A percentile compares a stretch with the other conserved stretches of the same genome.
phyloP scores from a whole-genome alignment of 2,329 filamentous ascomycete species.

The Xylogone sp. region DNA sequence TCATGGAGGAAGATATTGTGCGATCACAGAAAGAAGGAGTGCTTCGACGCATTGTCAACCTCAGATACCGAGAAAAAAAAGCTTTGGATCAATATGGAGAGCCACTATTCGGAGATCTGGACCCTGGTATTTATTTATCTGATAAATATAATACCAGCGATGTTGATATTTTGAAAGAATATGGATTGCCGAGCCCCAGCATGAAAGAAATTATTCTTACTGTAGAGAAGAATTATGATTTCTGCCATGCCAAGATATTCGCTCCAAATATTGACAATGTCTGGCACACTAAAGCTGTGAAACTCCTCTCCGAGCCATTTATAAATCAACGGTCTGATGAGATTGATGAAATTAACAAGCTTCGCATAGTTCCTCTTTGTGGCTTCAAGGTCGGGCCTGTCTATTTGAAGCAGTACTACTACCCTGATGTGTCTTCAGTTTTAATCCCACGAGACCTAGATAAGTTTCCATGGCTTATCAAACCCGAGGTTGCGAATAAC shows the following conservation, averaged over 20 bases:
- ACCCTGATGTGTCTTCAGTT: no score
- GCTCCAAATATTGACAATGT: constrained; percentile 2
- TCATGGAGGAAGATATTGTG: no score
- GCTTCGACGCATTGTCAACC: neutral
- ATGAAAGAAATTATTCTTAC: neutral
- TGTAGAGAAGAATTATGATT: no score
- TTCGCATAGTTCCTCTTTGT: no score
- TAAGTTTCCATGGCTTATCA: constrained; percentile 5
- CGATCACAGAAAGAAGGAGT: no score
- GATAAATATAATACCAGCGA: neutral
- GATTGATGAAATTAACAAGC: no score
- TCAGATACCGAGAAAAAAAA: neutral
- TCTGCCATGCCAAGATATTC: no score
- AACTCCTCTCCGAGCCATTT: constrained; percentile 7
- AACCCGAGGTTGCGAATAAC: constrained; percentile 6
- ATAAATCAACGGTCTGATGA: neutral
- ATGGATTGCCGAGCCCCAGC: neutral
- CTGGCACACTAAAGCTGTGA: constrained; percentile 8
- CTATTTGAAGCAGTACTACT: no score
- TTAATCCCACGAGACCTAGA: constrained; percentile 12
- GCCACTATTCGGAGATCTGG: constrained; percentile 9
- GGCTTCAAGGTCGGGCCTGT: no score
- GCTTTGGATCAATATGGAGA: constrained; percentile 4
- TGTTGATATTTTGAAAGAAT: no score
- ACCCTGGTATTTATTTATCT: constrained; percentile 8